Conservation (phyloP, 108 stramenopile species). For the Stephanodiscus minutulus region DNA sequence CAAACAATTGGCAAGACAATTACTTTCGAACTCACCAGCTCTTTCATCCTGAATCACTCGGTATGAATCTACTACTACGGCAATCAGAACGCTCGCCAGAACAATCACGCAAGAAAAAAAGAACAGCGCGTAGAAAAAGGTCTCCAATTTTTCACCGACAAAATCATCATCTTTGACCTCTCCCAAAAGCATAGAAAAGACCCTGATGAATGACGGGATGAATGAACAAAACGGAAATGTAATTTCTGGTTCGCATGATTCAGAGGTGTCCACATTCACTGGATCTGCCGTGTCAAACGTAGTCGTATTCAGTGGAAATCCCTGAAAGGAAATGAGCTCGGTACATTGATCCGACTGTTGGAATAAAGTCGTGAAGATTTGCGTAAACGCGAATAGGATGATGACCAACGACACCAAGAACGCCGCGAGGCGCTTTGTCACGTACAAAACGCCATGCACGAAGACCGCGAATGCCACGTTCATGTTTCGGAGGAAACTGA, state of each 20-base stretch:
- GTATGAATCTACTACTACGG: constrained; percentile 77
- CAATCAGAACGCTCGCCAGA: constrained; percentile 73
- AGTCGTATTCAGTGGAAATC: background rate
- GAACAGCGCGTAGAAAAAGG: constrained; percentile 31
- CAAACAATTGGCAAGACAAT: background rate
- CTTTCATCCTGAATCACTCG: constrained; percentile 52
- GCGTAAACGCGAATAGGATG: constrained; percentile 79
- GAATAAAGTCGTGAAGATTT: constrained; percentile 77
- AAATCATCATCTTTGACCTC: constrained; percentile 64
- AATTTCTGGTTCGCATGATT: constrained; percentile 34
- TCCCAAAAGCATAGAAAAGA: constrained; percentile 53
- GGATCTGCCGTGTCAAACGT: background rate
- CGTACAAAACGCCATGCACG: constrained; percentile 37
- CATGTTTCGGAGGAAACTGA: constrained; percentile 27
- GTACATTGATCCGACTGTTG: constrained; percentile 47
- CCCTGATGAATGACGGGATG: constrained; percentile 50
- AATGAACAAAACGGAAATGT: constrained; percentile 67
- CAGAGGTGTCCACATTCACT: background rate
- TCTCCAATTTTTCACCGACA: constrained; percentile 21
- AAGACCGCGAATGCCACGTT: constrained; percentile 50
- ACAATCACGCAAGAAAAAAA: constrained; percentile 52
- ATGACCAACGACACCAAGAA: constrained; percentile 62
- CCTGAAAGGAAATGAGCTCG: background rate
- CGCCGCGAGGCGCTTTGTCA: constrained; percentile 23
- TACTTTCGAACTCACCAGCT: constrained; percentile 35